Base-by-base conservation (phyloP, 768 basidiomycete species). In the Kwoniella sp. region DNA sequence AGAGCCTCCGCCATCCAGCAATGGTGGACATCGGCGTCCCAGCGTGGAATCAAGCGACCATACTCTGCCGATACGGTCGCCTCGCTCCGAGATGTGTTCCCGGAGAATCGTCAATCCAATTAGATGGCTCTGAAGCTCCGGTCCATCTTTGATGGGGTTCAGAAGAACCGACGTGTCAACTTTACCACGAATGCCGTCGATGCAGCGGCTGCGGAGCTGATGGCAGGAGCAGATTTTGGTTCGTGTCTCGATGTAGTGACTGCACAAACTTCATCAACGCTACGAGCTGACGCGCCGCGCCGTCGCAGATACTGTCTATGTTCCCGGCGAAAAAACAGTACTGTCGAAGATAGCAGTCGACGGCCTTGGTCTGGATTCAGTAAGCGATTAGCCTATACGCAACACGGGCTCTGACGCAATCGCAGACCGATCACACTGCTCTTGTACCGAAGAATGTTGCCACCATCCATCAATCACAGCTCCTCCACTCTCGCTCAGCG, bases 381-480 rank as follows among this genome's bases (percentile, higher is more conserved):
- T 56, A 27, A 39, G 54, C 38, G 6, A 22, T 28, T n/a, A n/a
- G 10, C 29, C 7, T 86, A 84, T 70, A 92, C 90, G 71, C 88
- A 92, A 75, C 87, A 91, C 52, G 89, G n/a, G n/a, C n/a, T n/a
- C n/a, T n/a, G n/a, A n/a, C n/a, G n/a, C n/a, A n/a, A n/a, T n/a
- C 29, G 22, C 54, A 90, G 85, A 63, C 64, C 29, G 92, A 96
- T 74, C 93, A 95, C 71, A 89, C 91, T 73, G 91, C 89, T 9
- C 93, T 90, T 0, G 89, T 96, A 14, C 91, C 92, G 20, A 93
- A 95, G 70, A 90, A 93, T 71, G 91, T 95, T 0, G 87, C 93
- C 50, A 81, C 89, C 41, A 79, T 95, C 44, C 88, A 88, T 77
- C 87, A 88, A 46, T 88, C 91, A 0, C 92, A 95, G 72, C 86